These are phyloP conservation scores for Malus hybrid DNA, from an alignment of 331 rosid species.

Conservation along the genomic window DNA sequence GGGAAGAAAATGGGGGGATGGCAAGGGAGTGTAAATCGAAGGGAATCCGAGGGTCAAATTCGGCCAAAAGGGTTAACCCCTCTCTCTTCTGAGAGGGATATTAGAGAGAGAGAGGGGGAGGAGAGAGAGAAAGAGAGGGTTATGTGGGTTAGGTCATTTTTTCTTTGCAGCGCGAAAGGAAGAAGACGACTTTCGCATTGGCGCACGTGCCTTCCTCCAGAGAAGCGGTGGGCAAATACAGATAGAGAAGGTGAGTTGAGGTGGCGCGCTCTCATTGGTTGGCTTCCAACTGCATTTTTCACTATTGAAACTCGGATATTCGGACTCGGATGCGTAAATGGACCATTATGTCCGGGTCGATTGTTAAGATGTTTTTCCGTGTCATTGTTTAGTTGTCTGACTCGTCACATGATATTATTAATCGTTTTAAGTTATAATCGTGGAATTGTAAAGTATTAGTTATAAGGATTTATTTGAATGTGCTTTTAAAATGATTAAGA, in stretches of 20 bases:
- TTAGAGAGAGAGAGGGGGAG: not conserved
- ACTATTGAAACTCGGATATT: not conserved
- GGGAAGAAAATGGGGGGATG: not conserved
- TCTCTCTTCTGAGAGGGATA: constrained; percentile 4
- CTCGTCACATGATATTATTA: too few species aligned
- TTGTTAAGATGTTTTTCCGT: too few species aligned
- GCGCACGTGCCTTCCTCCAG: constrained; percentile 18
- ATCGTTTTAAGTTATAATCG: too few species aligned
- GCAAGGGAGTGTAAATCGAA: not conserved
- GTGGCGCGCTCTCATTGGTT: not conserved
- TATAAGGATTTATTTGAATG: fast-evolving
- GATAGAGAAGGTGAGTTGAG: not conserved
- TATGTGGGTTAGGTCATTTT: constrained; percentile 15
- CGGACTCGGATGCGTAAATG: not conserved
- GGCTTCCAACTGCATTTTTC: not conserved
- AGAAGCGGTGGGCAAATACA: not conserved
- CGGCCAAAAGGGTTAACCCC: not conserved
- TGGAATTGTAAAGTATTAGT: too few species aligned
- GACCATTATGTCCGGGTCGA: not conserved
- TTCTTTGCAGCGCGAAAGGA: not conserved
- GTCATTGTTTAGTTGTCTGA: too few species aligned
- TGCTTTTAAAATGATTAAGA: too few species aligned
- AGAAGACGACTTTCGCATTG: constrained; percentile 19
- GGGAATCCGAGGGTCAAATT: not conserved
- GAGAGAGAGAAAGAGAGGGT: not conserved